Percentiles rank a stretch among this genome's conserved stretches.
Evolutionary conservation across 2,329 filamentous ascomycete genomes (phyloP).

Genomic region (Cladosporium sp.): DNA sequence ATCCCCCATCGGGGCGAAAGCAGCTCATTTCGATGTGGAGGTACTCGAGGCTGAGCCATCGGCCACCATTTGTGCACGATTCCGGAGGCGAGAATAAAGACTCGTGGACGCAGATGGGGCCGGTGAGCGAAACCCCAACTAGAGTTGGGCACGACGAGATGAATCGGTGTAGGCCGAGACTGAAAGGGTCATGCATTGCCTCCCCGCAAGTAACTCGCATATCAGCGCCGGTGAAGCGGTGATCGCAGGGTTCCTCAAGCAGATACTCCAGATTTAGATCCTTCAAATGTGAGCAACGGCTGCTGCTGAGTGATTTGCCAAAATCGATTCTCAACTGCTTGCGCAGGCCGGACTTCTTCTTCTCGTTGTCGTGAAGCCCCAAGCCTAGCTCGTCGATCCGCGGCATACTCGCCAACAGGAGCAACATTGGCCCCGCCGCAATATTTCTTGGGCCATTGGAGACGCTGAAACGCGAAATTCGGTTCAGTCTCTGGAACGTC

Average conservation of each 20-base stretch:
- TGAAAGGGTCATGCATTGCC: not conserved
- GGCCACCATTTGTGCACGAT: not conserved
- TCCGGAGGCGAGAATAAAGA: not conserved
- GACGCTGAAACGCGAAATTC: not conserved
- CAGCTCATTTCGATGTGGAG: not conserved
- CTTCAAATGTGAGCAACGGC: not conserved
- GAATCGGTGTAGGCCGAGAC: not conserved
- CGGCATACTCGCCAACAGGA: not conserved
- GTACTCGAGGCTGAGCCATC: not conserved
- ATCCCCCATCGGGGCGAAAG: not conserved
- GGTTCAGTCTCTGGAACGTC: not conserved
- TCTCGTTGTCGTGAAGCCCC: not conserved
- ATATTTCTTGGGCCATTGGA: not conserved
- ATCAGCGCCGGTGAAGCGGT: not conserved
- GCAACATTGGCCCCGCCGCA: not conserved
- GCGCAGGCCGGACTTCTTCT: not conserved
- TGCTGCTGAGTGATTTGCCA: not conserved
- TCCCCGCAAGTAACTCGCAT: too few species aligned
- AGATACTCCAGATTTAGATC: not conserved
- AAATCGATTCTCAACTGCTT: not conserved
- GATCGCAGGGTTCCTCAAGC: not conserved
- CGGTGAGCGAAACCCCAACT: not conserved
- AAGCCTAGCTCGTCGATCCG: not conserved
- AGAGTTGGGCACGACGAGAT: not conserved
- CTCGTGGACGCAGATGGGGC: not conserved